These are phyloP conservation scores for Talaromyces adpressus DNA, from an alignment of 495 filamentous ascomycete species.

Conservation along the genomic window DNA sequence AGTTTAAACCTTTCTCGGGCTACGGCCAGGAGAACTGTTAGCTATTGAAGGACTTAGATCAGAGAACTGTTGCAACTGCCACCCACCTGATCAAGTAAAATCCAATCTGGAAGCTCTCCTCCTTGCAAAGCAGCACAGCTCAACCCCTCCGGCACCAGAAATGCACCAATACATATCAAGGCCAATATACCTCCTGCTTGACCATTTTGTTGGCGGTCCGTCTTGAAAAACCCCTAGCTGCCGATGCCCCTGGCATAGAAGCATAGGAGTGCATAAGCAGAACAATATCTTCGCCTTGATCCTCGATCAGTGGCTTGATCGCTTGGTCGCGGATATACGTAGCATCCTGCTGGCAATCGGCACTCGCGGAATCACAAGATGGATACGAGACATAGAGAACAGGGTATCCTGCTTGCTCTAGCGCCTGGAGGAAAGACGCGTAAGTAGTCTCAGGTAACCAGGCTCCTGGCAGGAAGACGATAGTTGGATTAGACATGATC, in stretches of 20 bases:
- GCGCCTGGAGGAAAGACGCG: constrained; percentile 14
- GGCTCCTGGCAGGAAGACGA: constrained; percentile 24
- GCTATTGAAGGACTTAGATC: neutral
- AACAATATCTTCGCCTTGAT: constrained; percentile 20
- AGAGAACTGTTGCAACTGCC: neutral
- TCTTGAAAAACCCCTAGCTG: constrained; percentile 14
- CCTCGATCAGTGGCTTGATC: constrained; percentile 14
- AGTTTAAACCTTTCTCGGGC: constrained; percentile 16
- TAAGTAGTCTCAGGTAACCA: constrained; percentile 19
- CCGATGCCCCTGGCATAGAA: constrained; percentile 22
- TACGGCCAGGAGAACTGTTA: neutral
- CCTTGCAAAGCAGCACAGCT: constrained; percentile 21
- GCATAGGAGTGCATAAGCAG: constrained; percentile 28
- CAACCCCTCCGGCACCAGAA: constrained; percentile 20
- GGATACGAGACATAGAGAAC: constrained; percentile 14
- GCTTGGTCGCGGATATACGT: constrained; percentile 12
- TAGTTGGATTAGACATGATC: neutral
- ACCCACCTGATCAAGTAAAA: constrained; percentile 19
- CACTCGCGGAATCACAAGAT: constrained; percentile 17
- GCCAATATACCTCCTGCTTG: constrained; percentile 22
- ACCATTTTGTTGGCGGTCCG: constrained; percentile 13
- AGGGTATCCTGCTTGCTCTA: constrained; percentile 15
- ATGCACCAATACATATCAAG: constrained; percentile 22
- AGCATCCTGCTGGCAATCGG: constrained; percentile 16
- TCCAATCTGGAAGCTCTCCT: constrained; percentile 20